A percentile compares a stretch with the other conserved stretches of the same genome.
Conservation (phyloP, 768 basidiomycete species). For the Leccinum broughii region DNA sequence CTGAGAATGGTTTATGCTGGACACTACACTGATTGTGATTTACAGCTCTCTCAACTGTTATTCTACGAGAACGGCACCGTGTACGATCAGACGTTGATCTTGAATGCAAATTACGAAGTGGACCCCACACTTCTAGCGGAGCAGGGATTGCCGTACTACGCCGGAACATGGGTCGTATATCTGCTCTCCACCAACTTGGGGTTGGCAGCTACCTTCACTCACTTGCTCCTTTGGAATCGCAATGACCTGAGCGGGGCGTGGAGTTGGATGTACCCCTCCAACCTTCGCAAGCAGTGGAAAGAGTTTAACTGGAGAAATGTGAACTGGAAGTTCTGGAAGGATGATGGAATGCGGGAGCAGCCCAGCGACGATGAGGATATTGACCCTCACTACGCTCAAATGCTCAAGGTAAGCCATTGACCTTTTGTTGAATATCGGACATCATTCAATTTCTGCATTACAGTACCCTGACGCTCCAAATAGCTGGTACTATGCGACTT, state of each 20-base stretch:
- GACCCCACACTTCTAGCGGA: constrained; percentile 48
- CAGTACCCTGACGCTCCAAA: constrained; percentile 37
- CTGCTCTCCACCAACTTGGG: constrained; percentile 19
- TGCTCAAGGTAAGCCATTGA: constrained; percentile 36
- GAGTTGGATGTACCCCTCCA: constrained; percentile 43
- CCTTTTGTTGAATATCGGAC: neutral
- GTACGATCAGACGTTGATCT: constrained; percentile 54
- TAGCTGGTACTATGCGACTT: constrained; percentile 33
- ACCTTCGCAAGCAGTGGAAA: constrained; percentile 26
- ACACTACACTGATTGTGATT: constrained; percentile 10
- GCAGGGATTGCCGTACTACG: constrained; percentile 37
- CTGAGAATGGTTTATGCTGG: constrained; percentile 24
- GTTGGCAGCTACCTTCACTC: constrained; percentile 52
- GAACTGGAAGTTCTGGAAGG: constrained; percentile 41
- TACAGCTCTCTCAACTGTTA: constrained; percentile 46
- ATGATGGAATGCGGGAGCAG: constrained; percentile 22
- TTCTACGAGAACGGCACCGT: constrained; percentile 52
- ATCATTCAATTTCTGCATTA: neutral
- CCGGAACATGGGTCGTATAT: constrained; percentile 25
- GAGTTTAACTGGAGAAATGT: constrained; percentile 31
- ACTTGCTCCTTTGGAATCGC: constrained; percentile 54
- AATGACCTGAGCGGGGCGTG: constrained; percentile 49
- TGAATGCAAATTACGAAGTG: constrained; percentile 52
- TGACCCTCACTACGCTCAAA: constrained; percentile 57
- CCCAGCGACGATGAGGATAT: constrained; percentile 40